Evolutionary conservation across 306 rosid species (phyloP).

Genomic region (Hylodesmum podocarpum): DNA sequence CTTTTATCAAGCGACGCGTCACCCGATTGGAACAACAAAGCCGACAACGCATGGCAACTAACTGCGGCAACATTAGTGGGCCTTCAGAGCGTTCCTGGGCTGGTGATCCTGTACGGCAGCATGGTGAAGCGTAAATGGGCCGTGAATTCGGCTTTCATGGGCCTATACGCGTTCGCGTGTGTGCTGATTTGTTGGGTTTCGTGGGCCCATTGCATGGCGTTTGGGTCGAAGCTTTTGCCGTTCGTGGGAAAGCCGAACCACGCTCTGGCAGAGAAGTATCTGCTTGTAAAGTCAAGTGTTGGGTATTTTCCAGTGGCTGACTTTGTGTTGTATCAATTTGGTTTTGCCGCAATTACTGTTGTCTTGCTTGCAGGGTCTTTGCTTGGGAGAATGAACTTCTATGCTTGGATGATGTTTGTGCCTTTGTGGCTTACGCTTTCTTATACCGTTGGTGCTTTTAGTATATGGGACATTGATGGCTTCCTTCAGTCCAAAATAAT

Average conservation of each 20-base stretch:
- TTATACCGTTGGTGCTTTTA: slow-evolving; percentile 68
- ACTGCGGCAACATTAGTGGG: slow-evolving; percentile 64
- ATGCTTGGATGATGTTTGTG: slow-evolving; percentile 79
- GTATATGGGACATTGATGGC: slow-evolving; percentile 60
- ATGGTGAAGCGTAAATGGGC: slow-evolving; percentile 81
- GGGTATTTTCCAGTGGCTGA: slow-evolving; percentile 60
- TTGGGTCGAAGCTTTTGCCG: slow-evolving; percentile 29
- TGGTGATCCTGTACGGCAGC: slow-evolving; percentile 61
- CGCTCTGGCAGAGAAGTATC: slow-evolving; percentile 37
- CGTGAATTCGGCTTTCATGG: slow-evolving; percentile 74
- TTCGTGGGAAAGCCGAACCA: slow-evolving; percentile 47
- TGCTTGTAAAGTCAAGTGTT: not conserved
- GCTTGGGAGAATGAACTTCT: slow-evolving; percentile 75
- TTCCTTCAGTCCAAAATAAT: slow-evolving; percentile 40
- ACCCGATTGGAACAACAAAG: slow-evolving; percentile 65
- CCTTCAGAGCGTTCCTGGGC: slow-evolving; percentile 67
- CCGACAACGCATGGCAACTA: slow-evolving; percentile 74
- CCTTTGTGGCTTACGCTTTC: slow-evolving; percentile 71
- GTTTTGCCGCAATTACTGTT: slow-evolving; percentile 80
- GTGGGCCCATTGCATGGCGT: slow-evolving; percentile 73
- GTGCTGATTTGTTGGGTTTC: slow-evolving; percentile 73
- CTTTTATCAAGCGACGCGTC: slow-evolving; percentile 27
- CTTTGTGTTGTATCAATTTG: slow-evolving; percentile 60
- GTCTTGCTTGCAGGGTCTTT: slow-evolving; percentile 73
- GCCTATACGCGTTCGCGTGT: slow-evolving; percentile 53